Conservation (phyloP, 78 protist genomes). For the Cyanophora paradoxa region DNA sequence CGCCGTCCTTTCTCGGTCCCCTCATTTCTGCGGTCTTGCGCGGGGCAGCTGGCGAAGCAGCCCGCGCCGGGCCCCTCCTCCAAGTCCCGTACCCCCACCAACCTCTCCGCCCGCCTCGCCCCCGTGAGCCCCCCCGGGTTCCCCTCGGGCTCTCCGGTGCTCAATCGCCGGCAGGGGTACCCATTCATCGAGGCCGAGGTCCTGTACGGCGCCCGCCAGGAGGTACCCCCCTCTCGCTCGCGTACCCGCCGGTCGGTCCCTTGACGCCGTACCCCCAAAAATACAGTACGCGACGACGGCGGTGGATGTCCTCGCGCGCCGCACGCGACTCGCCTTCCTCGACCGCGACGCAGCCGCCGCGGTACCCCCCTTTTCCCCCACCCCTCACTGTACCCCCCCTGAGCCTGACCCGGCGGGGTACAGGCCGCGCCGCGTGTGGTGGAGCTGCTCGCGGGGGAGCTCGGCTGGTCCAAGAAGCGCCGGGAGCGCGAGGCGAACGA, state of each 20-base stretch:
- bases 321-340: conserved; percentile 82
- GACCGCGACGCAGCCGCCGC: conserved; percentile 36
- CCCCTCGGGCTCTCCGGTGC: too few species aligned
- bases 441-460: neutral
- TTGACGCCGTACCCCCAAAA: too few species aligned
- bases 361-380: neutral
- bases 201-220: too few species aligned
- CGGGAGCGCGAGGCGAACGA: neutral
- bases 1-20: too few species aligned
- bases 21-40: too few species aligned
- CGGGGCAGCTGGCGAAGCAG: too few species aligned
- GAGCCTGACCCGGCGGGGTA: neutral
- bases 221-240: too few species aligned
- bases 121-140: too few species aligned
- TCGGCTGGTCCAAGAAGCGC: neutral
- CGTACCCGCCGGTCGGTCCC: too few species aligned
- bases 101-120: too few species aligned
- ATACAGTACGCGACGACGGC: conserved; percentile 67
- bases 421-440: neutral
- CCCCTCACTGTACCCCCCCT: neutral
- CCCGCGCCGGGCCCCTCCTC: too few species aligned
- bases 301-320: conserved; percentile 50
- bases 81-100: neutral
- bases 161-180: too few species aligned
- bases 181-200: conserved; percentile 6